These are phyloP conservation scores for Scutellaria baicalensis DNA, from an alignment of 257 asterid genomes.

Conservation along the genomic window DNA sequence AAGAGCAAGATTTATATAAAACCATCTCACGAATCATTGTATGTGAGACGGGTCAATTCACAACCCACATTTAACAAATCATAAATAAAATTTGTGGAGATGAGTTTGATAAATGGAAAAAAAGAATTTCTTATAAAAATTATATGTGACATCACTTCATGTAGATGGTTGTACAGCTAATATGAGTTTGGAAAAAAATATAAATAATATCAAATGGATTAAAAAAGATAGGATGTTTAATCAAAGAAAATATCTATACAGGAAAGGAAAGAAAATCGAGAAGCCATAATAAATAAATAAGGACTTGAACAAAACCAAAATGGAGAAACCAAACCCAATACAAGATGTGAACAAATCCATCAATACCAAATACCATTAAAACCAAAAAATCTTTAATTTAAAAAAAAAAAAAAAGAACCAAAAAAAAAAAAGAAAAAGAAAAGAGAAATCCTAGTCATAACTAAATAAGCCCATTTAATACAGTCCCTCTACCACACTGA, in stretches of 20 bases:
- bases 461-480: slow-evolving; percentile 2
- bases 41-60: too few relatives aligned
- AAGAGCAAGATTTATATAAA: too few relatives aligned
- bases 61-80: too few relatives aligned
- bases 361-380: slow-evolving; percentile 10
- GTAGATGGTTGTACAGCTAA: too few relatives aligned
- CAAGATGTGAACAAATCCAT: slow-evolving; percentile 15
- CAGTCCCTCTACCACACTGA: slow-evolving; percentile 12
- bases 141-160: too few relatives aligned
- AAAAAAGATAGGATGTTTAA: neutral
- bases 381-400: neutral
- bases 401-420: neutral
- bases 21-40: too few relatives aligned
- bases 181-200: too few relatives aligned
- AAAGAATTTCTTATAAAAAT: too few relatives aligned
- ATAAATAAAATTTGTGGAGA: too few relatives aligned
- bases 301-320: slow-evolving; percentile 16
- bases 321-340: slow-evolving; percentile 18
- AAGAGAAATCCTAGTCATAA: neutral
- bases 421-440: neutral
- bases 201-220: too few relatives aligned
- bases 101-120: too few relatives aligned
- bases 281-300: neutral
- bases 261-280: neutral
- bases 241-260: neutral